Conservation (phyloP, 139 green algal species). For the Ulvella scutata region DNA sequence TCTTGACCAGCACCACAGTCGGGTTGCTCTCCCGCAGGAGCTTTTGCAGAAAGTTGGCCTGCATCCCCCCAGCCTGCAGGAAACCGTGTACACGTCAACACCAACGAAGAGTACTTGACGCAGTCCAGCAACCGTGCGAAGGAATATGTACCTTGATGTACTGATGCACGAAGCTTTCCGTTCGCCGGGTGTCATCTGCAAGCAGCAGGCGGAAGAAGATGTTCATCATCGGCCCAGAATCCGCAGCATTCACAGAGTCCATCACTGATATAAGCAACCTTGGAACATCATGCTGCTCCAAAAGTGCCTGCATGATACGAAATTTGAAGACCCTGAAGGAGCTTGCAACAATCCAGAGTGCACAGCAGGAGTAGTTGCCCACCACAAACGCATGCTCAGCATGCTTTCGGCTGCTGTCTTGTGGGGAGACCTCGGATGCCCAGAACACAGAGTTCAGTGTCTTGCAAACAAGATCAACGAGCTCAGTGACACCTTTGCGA, state of each 20-base stretch:
- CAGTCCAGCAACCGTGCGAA: no score
- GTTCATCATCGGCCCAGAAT: conserved; percentile 16
- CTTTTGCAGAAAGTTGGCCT: conserved; percentile 19
- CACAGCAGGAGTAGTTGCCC: neutral
- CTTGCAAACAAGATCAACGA: neutral
- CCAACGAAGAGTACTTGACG: no score
- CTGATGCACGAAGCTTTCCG: conserved; percentile 8
- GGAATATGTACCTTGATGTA: conserved; percentile 20
- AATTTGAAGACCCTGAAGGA: neutral
- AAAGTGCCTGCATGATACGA: conserved; percentile 8
- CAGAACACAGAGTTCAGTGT: neutral
- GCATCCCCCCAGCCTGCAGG: conserved; percentile 31
- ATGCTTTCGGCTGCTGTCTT: neutral
- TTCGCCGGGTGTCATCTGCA: neutral
- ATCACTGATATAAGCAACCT: conserved; percentile 13
- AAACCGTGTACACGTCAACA: no score
- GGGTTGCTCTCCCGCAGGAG: conserved; percentile 17
- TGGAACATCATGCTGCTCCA: conserved; percentile 11
- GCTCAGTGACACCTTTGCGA: neutral
- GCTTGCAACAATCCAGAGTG: neutral
- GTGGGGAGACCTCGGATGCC: conserved; percentile 1
- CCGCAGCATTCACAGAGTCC: conserved; percentile 1
- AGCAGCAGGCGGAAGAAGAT: conserved; percentile 27
- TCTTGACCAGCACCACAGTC: conserved; percentile 29
- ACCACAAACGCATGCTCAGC: neutral